Conservation (phyloP, 2,329 filamentous ascomycete species). For the Chaetomiaceae sp. region DNA sequence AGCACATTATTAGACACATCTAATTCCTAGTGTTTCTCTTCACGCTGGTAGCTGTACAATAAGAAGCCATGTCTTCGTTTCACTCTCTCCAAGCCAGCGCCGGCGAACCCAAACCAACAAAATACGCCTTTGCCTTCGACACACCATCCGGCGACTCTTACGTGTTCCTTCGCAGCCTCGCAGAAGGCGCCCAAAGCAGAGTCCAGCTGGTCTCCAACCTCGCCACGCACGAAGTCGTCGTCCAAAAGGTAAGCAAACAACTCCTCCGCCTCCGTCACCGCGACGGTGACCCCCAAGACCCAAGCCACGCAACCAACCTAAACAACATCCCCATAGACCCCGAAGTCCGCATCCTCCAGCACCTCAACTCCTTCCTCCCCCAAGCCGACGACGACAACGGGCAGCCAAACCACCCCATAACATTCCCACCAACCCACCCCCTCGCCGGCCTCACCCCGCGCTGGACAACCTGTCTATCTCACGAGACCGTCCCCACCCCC, state of each 20-base stretch:
- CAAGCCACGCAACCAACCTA: no score
- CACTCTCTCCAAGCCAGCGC: no score
- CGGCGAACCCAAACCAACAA: neutral
- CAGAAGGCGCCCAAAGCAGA: neutral
- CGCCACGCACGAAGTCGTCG: constrained; percentile 1
- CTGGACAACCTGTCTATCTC: constrained; percentile 1
- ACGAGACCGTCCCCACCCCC: neutral
- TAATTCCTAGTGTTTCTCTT: no score
- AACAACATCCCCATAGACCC: neutral
- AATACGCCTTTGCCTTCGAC: constrained; percentile 3
- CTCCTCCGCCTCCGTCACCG: neutral
- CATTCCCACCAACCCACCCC: neutral
- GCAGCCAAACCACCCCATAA: no score
- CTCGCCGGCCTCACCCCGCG: neutral
- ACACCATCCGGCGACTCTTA: neutral
- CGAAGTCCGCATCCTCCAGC: constrained; percentile 3
- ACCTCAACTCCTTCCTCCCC: neutral
- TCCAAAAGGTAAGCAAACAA: constrained; percentile 11
- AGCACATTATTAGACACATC: no score
- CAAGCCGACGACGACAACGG: no score
- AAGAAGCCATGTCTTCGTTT: constrained; percentile 5
- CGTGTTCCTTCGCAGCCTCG: constrained; percentile 1
- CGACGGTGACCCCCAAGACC: neutral
- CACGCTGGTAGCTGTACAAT: no score
- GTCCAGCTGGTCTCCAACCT: constrained; percentile 13